Conservation (phyloP, 345 rosid species). For the Lepidium didymum region DNA sequence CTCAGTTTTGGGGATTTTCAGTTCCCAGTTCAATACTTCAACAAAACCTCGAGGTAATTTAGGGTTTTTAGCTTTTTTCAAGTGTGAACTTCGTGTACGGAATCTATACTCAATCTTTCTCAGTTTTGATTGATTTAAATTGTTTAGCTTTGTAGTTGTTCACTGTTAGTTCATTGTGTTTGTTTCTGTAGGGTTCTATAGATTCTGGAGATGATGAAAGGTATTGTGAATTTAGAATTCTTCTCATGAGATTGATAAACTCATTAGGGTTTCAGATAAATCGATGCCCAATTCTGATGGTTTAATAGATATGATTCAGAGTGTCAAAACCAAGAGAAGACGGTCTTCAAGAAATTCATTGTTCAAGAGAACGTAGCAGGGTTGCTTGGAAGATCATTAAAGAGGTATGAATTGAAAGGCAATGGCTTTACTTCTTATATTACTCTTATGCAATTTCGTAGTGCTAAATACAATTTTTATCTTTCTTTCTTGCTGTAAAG, state of each 20-base stretch:
- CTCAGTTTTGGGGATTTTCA: slow-evolving; percentile 6
- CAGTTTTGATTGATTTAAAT: background rate
- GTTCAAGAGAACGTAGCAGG: slow-evolving; percentile 70
- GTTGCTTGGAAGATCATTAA: slow-evolving; percentile 51
- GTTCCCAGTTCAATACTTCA: background rate
- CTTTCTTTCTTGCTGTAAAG: slow-evolving; percentile 29
- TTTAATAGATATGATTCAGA: background rate
- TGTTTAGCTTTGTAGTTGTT: background rate
- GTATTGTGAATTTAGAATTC: slow-evolving; percentile 1
- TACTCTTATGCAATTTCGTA: background rate
- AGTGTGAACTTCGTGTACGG: background rate
- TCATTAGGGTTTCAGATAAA: background rate
- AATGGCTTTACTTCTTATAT: background rate
- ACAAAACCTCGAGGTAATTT: background rate
- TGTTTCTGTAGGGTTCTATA: background rate
- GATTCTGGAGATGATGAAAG: background rate
- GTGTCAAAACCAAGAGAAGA: background rate
- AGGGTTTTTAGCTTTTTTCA: background rate
- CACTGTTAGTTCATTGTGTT: background rate
- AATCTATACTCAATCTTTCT: background rate
- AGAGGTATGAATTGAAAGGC: slow-evolving; percentile 33
- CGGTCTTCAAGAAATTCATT: slow-evolving; percentile 39
- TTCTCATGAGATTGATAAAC: background rate
- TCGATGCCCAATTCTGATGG: background rate
- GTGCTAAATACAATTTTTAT: background rate